Evolutionary conservation across 139 green algal genomes (phyloP).

Genomic region (Chlamydomonas eustigma): DNA sequence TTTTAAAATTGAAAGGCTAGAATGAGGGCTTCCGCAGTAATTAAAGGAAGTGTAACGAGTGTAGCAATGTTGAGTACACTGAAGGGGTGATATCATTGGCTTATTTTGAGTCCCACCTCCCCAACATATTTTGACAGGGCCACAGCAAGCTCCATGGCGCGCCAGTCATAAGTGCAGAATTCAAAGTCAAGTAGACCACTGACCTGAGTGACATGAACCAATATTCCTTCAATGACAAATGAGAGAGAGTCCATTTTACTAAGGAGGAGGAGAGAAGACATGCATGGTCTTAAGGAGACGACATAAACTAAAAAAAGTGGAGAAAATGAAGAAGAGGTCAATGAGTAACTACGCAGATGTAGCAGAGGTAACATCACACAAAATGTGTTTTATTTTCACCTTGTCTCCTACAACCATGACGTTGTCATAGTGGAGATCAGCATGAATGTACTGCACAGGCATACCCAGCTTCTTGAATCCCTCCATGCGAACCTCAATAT

Average conservation of each 20-base stretch:
- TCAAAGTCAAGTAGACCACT: constrained; percentile 53
- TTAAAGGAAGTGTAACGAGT: constrained; percentile 4
- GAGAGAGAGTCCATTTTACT: no score
- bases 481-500: background rate
- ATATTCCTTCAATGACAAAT: no score
- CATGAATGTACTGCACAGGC: constrained; percentile 44
- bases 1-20: no score
- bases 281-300: no score
- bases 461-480: constrained; percentile 8
- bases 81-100: no score
- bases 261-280: no score
- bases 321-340: background rate
- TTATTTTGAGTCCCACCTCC: constrained; percentile 3
- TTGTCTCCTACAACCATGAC: constrained; percentile 22
- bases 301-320: no score
- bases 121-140: constrained; percentile 18
- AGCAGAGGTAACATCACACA: no score
- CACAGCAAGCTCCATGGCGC: constrained; percentile 56
- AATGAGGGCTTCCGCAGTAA: constrained; percentile 44
- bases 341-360: no score
- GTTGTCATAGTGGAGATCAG: constrained; percentile 57
- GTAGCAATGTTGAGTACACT: background rate
- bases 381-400: constrained; percentile 1
- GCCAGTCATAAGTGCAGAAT: constrained; percentile 44
- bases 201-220: constrained; percentile 11